Base-by-base conservation (phyloP, 225 moss, liverwort and hornwort genomes). In the Lunularia cruciata region DNA sequence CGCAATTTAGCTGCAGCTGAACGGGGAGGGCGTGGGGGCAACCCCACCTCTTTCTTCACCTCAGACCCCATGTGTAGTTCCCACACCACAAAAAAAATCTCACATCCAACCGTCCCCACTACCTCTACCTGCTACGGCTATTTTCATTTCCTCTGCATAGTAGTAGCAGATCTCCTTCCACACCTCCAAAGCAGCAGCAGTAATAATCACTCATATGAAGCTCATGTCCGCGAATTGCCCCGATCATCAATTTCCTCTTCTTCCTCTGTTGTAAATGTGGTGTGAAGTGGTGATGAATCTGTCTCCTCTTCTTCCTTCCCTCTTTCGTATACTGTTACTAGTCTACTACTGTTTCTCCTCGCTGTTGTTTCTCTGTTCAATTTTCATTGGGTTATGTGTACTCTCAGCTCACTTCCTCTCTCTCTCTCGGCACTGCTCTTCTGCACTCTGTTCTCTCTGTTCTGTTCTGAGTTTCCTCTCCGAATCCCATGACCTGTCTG, bases 1-100 rank as follows among this genome's bases (percentile, higher is more conserved):
- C 81, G 81, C 49, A 73, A 63, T 18, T 58, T 57, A 7, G 81
- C 76, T 25, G 64, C 40, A 35, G 76, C 34, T 28, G 63, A 64
- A 64, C 63, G 63, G 46, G 63, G 63, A 39, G 63, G 63, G 15
- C 63, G 63, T 27, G 63, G 63, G 46, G 63, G 63, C 46, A 64
- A 46, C 8, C 63, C 63, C 46, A n/a, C 63, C 46, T 64, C 63
- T 26, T 64, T 64, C 63, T 64, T 64, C 63, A 64, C 63, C 42
- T 64, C 63, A 46, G 63, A 64, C 16, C 63, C 63, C 63, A 64
- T 64, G 1, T 8, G 28, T 39, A 46, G 45, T 42, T 30, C 63
- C 28, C 6, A 30, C 63, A 64, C 45, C 12, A 64, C 45, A 46
- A 47, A 28, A 40, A 40, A 40, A n/a, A n/a, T n/a, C 13, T 46